Evolutionary conservation across 2,329 filamentous ascomycete species (phyloP).

Genomic region (Sclerotinia spermophila): DNA sequence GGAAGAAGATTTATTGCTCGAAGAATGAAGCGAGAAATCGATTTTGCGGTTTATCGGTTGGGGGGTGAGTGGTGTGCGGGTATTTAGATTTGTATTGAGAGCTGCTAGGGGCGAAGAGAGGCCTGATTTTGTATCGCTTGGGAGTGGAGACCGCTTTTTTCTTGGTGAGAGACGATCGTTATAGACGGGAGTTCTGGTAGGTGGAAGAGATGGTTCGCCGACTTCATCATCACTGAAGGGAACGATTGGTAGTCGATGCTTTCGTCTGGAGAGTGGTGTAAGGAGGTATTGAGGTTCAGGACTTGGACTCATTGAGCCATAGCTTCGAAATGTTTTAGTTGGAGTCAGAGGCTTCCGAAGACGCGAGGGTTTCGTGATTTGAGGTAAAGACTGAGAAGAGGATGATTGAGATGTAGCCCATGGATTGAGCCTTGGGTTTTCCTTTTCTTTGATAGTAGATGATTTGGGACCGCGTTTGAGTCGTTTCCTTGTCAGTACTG

Average conservation of each 20-base stretch:
- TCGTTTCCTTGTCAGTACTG: background rate
- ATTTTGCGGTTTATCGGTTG: constrained; percentile 13
- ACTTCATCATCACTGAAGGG: background rate
- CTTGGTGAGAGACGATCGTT: background rate
- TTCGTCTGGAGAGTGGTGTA: background rate
- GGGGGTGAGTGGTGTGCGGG: constrained; percentile 4
- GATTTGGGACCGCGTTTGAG: background rate
- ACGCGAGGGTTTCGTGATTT: constrained; percentile 7
- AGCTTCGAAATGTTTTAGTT: background rate
- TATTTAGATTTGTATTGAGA: background rate
- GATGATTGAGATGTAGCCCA: constrained; percentile 12
- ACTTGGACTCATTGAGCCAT: background rate
- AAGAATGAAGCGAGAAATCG: constrained; percentile 4
- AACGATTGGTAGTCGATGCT: background rate
- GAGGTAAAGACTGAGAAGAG: constrained; percentile 6
- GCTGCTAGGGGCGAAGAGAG: background rate
- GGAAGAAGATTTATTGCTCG: constrained; percentile 5
- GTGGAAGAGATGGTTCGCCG: constrained; percentile 1
- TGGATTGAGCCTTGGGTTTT: constrained; percentile 12
- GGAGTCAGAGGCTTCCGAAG: background rate
- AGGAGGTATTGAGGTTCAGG: background rate
- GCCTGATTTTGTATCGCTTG: background rate
- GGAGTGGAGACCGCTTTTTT: background rate
- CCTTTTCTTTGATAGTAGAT: background rate
- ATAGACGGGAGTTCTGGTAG: background rate